Base-by-base conservation (phyloP, 306 rosid species). In the Acmispon strigosus region DNA sequence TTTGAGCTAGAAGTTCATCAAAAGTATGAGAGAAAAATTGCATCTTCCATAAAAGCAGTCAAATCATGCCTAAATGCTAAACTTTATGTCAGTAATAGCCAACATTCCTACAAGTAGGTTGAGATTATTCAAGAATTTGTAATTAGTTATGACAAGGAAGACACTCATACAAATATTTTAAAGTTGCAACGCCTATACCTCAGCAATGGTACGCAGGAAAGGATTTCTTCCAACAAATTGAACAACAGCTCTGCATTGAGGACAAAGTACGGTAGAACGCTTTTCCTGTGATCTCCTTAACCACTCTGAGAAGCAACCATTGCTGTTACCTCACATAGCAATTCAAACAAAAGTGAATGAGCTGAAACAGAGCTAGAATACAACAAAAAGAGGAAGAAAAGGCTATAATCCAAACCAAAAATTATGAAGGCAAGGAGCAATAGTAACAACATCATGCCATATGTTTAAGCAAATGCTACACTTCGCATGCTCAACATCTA, bases 251-350 rank as follows among this genome's bases (percentile, higher is more conserved):
- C 98, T 84, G 73, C 98, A 93, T 24, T 90, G 98, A 55, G 98
- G 98, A 84, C 98, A 93, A 62, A 93, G 89, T 58, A 93, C 90
- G 18, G 81, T 47, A 16, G 92, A 74, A 53, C 43, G 90, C 67
- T 80, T 90, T 82, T 85, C 86, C 47, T 87, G 85, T 9, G 97
- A 93, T 77, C 89, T 82, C 83, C 77, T 80, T 69, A 90, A 80
- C 98, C 98, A 93, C 84, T 90, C 94, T 47, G 96, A 90, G 92
- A 93, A 93, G 84, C 98, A 93, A 70, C 98, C 97, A 1, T 93
- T 93, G 88, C 97, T 90, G 92, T 63, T 55, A 66, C 62, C 70
- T 59, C 76, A 51, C 41, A 53, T 14, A 45, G 62, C 27, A 80
- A 72, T 56, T 68, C 58, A 66, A 75, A 59, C 53, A 60, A 51